A percentile compares a stretch with the other conserved stretches of the same genome.
Conservation (phyloP, 1,139 yeast species). For the Scheffersomyces titani region DNA sequence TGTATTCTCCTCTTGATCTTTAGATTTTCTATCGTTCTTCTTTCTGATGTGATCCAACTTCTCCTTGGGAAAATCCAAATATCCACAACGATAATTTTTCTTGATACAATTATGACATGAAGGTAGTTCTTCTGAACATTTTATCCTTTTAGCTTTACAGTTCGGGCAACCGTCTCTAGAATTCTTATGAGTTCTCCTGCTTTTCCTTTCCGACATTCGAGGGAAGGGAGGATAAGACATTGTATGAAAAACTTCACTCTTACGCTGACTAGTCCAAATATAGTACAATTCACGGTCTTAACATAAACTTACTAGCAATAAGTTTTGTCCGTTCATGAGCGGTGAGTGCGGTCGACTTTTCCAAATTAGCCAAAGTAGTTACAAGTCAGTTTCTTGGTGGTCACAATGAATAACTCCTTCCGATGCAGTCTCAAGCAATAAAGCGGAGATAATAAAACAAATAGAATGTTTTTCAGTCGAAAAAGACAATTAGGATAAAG, state of each 20-base stretch:
- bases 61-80: conserved; percentile 42
- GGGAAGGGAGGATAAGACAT: conserved; percentile 5
- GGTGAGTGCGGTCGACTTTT: not conserved
- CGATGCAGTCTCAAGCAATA: not conserved
- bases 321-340: not conserved
- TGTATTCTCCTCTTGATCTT: not conserved
- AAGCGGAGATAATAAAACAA: not conserved
- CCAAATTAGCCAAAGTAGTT: not conserved
- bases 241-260: not conserved
- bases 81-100: conserved; percentile 43
- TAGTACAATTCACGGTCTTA: not conserved
- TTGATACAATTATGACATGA: conserved; percentile 41
- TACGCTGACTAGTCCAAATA: not conserved
- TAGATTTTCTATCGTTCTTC: conserved; percentile 30
- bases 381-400: not conserved
- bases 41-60: conserved; percentile 32
- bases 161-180: conserved; percentile 51
- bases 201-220: conserved; percentile 29
- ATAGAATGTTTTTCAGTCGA: not conserved
- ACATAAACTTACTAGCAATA: not conserved
- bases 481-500: not conserved
- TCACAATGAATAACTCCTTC: not conserved
- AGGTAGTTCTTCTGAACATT: conserved; percentile 48
- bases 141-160: conserved; percentile 46
- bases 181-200: conserved; percentile 47